These are phyloP conservation scores for Lachnellula suecica DNA, from an alignment of 2,329 filamentous ascomycete species.

Conservation along the genomic window DNA sequence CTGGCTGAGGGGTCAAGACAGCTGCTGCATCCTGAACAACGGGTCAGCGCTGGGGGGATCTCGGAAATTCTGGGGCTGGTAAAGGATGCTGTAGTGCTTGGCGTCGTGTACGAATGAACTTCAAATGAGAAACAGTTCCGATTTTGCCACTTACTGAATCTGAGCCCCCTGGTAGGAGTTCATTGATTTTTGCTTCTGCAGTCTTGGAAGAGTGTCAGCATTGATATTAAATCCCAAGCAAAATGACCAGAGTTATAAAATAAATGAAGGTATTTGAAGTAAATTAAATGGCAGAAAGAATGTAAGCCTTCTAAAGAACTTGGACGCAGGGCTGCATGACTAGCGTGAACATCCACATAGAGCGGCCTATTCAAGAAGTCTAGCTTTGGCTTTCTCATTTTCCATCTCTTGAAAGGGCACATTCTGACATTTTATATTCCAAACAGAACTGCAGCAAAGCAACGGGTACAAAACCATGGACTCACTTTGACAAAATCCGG, in stretches of 20 bases:
- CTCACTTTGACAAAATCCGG: constrained; percentile 11
- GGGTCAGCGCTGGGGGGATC: not conserved
- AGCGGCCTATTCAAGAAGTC: not conserved
- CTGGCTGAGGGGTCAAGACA: constrained; percentile 13
- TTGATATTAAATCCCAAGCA: not conserved
- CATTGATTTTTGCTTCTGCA: constrained; percentile 23
- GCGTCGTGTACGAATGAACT: not conserved
- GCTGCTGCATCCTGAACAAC: constrained; percentile 1
- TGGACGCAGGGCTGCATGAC: not conserved
- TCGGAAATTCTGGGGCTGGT: not conserved
- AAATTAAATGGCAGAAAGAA: not conserved
- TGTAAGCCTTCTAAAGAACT: not conserved
- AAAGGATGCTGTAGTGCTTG: not conserved
- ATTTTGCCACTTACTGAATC: constrained; percentile 2
- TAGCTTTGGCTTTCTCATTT: not conserved
- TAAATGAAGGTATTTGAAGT: not conserved
- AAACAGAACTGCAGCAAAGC: not conserved
- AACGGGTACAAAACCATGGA: not conserved
- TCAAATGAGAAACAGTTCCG: not conserved
- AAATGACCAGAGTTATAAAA: not conserved
- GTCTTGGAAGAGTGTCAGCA: constrained; percentile 15
- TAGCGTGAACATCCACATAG: not conserved
- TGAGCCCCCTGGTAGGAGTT: constrained; percentile 24
- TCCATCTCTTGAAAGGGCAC: not conserved
- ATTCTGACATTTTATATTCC: not conserved